Evolutionary conservation across 139 green algal genomes (phyloP), one percentile per base, ranked within the genome.

Genomic region (Auxenochlorella pyrenoidosa): DNA sequence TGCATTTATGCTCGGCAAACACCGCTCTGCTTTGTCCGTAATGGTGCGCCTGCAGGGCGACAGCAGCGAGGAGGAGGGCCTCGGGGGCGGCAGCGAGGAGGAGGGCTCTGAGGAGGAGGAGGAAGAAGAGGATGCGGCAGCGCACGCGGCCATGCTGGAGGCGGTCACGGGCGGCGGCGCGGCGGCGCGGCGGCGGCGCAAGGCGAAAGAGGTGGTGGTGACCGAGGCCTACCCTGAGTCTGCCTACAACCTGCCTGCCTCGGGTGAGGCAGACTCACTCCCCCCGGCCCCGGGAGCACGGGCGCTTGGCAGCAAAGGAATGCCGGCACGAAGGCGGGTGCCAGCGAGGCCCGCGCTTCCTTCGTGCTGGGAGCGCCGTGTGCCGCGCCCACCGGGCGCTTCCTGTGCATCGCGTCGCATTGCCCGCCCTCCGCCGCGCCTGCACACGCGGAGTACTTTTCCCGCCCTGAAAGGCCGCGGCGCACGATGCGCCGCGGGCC

Each of bases 211-310:
- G 32, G 70, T 73, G 21, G 89, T 98, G 0, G 78, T 95, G 3
- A 92, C 88, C 6, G 95, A 98, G 86, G 94, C 92, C 0, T 95
- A 94, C 86, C 93, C 93, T 18, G 96, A 98, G 73, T 92, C 91
- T 19, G 93, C 96, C 85, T 95, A 93, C 83, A 92, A 94, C 84
- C 76, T 97, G 87, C 91, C 91, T 12, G 91, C 90, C 0, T 68
- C 90, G 71, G 92, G 90, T 91, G 80, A 75, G 80, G 1, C 15
- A 0, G 16, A n/a, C n/a, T n/a, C n/a, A n/a, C n/a, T n/a, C n/a
- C n/a, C n/a, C n/a, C n/a, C n/a, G n/a, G n/a, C n/a, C n/a, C n/a
- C n/a, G n/a, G n/a, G n/a, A n/a, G n/a, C n/a, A n/a, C n/a, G n/a
- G n/a, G n/a, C n/a, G n/a, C n/a, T n/a, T n/a, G n/a, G n/a, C n/a